Evolutionary conservation across 1,284 basidiomycete genomes (phyloP), one percentile per base, ranked within the genome.

Genomic region (Cryptococcus hybrid): DNA sequence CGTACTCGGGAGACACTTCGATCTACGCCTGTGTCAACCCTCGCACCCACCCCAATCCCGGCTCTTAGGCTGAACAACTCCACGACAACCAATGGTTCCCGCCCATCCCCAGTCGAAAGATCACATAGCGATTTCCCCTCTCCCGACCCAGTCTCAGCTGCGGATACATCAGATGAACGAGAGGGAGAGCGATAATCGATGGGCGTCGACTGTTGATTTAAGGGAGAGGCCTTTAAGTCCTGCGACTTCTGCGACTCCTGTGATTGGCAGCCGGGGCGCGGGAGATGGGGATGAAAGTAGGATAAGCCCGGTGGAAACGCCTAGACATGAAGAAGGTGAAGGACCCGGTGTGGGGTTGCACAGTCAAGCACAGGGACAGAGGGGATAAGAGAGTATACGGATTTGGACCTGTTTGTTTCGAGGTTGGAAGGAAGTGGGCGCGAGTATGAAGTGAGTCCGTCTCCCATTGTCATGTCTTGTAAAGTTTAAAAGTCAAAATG

Each of bases 351-450:
- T 38, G 3, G 50, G 50, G 37, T 9, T 51, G 3, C 50, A 51
- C 40, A 51, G 38, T 24, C 51, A n/a, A 48, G 56, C 9, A 9
- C 43, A 34, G 49, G 37, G 7, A 42, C 2, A 34, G 37, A 46
- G n/a, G 45, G 62, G 9, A 56, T 56, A 44, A 57, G 59, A 7
- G 82, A 84, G 52, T 77, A 82, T 54, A 86, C 85, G 3, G 86
- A 87, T 67, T 71, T 87, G 50, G 86, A 88, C 69, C 66, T 85
- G 13, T 78, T 86, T 8, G 80, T 84, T 13, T 81, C 84, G 18
- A 78, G 80, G 3, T 67, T 86, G 11, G 80, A 82, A 15, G 82
- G 80, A 35, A 72, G 69, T 58, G 81, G 82, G n/a, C 67, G 77
- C 34, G 80, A 85, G 64, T 86, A 85, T 70, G 86, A 88, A 73